phyloP scores from a whole-genome alignment of 1,139 yeast genomes.

The Eremothecium coryli region DNA sequence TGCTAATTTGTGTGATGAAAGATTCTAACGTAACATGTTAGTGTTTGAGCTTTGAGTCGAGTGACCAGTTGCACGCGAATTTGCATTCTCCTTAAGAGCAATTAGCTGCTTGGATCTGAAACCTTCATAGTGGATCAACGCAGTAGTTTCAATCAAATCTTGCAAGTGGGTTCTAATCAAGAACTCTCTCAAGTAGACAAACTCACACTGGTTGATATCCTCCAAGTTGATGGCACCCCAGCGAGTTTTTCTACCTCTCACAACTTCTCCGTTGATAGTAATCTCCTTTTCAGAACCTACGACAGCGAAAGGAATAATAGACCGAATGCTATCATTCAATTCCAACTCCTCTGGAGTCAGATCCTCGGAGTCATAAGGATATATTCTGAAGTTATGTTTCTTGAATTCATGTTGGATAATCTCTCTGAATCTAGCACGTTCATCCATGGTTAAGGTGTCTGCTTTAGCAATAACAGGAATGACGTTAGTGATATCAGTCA shows the following conservation, averaged over 20 bases:
- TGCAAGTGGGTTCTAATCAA: conserved; percentile 91
- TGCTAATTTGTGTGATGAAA: neutral
- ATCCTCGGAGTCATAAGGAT: conserved; percentile 77
- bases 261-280: conserved; percentile 62
- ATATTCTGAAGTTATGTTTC: conserved; percentile 65
- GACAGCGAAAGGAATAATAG: conserved; percentile 84
- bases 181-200: conserved; percentile 85
- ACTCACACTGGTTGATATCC: conserved; percentile 91
- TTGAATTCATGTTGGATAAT: conserved; percentile 68
- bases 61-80: conserved; percentile 20
- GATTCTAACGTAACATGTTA: conserved; percentile 2
- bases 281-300: conserved; percentile 85
- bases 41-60: conserved; percentile 9
- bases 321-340: conserved; percentile 66
- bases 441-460: conserved; percentile 79
- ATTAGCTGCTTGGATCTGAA: conserved; percentile 91
- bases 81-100: conserved; percentile 83
- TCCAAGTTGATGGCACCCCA: conserved; percentile 92
- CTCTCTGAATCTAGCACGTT: conserved; percentile 69
- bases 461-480: conserved; percentile 93
- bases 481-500: conserved; percentile 86
- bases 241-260: conserved; percentile 83
- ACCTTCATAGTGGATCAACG: conserved; percentile 80
- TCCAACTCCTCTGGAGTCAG: conserved; percentile 73
- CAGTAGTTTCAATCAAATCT: conserved; percentile 89